Conservation (phyloP, 73 alveolate species). For the Paramecium sonneborni region DNA sequence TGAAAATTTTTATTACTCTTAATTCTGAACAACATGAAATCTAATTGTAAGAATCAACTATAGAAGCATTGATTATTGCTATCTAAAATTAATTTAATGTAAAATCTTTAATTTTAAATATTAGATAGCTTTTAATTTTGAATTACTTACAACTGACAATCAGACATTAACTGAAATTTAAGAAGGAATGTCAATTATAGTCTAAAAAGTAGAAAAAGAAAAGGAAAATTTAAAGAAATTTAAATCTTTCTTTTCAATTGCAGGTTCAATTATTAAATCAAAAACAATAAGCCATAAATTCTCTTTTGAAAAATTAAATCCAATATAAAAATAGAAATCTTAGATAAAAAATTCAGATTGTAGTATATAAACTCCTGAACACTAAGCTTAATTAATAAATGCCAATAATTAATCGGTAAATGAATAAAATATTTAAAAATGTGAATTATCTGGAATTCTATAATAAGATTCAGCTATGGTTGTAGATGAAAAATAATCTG, state of each 20-base stretch:
- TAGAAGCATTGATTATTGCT: neutral
- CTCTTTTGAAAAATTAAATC: neutral
- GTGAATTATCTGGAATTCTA: slow-evolving; percentile 17
- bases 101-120: neutral
- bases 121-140: neutral
- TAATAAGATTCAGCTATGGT: neutral
- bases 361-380: neutral
- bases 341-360: neutral
- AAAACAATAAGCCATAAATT: neutral
- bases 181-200: neutral
- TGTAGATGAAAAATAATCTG: slow-evolving; percentile 1
- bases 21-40: slow-evolving; percentile 2
- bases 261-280: neutral
- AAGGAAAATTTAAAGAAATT: neutral
- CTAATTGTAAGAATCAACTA: neutral
- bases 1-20: neutral
- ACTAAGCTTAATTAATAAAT: neutral
- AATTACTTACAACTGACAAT: slow-evolving; percentile 35
- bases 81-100: neutral
- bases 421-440: neutral
- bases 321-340: neutral
- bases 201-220: neutral
- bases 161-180: neutral
- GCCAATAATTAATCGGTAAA: neutral
- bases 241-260: neutral